Evolutionary conservation across 2,329 filamentous ascomycete genomes (phyloP).

Genomic region (Ceratocystiopsis sp.): DNA sequence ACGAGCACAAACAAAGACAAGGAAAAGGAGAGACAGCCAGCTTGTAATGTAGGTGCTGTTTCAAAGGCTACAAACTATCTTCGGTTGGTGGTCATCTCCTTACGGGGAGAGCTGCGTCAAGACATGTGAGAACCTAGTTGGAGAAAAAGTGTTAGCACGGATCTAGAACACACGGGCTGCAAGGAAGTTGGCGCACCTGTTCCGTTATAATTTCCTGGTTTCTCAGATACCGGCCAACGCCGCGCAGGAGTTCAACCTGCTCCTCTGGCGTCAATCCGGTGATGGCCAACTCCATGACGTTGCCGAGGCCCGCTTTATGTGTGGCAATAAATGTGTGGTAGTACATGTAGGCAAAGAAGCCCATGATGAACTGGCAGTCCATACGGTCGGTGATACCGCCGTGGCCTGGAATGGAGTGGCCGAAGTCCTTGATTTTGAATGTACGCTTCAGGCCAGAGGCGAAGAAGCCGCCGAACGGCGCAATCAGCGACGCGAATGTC

Average conservation of each 20-base stretch:
- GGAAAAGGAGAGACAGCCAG: background rate
- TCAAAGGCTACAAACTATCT: too few relatives aligned
- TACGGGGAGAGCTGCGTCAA: slow-evolving; percentile 9
- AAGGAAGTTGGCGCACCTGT: slow-evolving; percentile 17
- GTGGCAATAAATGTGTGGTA: slow-evolving; percentile 93
- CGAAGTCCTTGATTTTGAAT: slow-evolving; percentile 99
- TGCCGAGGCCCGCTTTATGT: slow-evolving; percentile 69
- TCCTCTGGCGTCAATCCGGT: slow-evolving; percentile 76
- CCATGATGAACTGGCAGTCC: slow-evolving; percentile 99
- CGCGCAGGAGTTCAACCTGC: slow-evolving; percentile 64
- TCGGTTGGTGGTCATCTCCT: slow-evolving; percentile 4
- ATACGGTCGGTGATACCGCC: slow-evolving; percentile 97
- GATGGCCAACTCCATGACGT: slow-evolving; percentile 80
- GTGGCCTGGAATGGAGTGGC: slow-evolving; percentile 92
- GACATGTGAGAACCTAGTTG: slow-evolving; percentile 8
- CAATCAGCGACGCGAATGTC: slow-evolving; percentile 89
- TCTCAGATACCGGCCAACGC: slow-evolving; percentile 44
- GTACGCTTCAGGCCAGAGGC: slow-evolving; percentile 94
- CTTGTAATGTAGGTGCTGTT: background rate
- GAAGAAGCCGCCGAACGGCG: slow-evolving; percentile 96
- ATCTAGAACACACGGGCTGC: too few relatives aligned
- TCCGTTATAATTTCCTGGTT: slow-evolving; percentile 39
- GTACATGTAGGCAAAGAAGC: slow-evolving; percentile 95
- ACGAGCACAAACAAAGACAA: background rate
- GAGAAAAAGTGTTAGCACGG: background rate